phyloP scores from a whole-genome alignment of 202 grass and related monocot species.

The Carex arenaria region DNA sequence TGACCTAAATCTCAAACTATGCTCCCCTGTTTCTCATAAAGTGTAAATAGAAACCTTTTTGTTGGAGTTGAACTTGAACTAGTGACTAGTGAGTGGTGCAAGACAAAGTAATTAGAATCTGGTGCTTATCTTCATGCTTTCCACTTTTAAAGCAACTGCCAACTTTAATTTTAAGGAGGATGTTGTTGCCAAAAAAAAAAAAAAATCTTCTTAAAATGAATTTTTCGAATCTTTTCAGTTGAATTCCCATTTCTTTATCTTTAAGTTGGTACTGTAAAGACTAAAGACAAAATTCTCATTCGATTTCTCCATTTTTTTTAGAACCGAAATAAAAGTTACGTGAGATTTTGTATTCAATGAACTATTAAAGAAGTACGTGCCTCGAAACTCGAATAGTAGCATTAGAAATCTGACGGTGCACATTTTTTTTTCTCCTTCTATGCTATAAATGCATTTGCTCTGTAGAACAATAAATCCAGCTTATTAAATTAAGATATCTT shows the following conservation, averaged over 20 bases:
- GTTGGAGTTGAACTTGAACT: not conserved
- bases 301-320: constrained; percentile 1
- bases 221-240: constrained; percentile 8
- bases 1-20: not conserved
- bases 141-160: constrained; percentile 14
- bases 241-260: not conserved
- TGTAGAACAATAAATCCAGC: constrained; percentile 3
- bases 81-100: not conserved
- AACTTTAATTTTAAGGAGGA: not conserved
- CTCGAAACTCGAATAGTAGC: constrained; percentile 9
- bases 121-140: not conserved
- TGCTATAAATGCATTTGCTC: not conserved
- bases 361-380: not conserved
- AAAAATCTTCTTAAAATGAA: not conserved
- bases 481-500: constrained; percentile 11
- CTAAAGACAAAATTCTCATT: constrained; percentile 18
- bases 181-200: not conserved
- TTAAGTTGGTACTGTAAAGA: constrained; percentile 2
- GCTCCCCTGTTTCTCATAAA: not conserved
- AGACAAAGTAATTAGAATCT: not conserved
- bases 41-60: not conserved
- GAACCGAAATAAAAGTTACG: not conserved
- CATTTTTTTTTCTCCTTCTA: not conserved
- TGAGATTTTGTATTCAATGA: not conserved
- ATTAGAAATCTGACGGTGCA: not conserved